phyloP scores from a whole-genome alignment of 805 yeast species.

The Candida ovalis region DNA sequence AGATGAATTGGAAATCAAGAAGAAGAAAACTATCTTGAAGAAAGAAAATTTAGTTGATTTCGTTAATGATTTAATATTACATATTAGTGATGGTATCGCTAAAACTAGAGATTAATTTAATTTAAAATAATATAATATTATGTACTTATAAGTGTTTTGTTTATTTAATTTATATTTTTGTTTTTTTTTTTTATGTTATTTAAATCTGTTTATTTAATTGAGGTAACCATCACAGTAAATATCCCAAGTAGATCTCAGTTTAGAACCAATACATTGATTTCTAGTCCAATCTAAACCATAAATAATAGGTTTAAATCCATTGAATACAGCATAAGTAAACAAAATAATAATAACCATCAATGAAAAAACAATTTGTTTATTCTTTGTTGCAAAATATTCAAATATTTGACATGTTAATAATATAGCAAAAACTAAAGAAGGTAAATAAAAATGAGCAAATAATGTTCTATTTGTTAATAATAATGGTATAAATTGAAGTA shows the following conservation, averaged over 20 bases:
- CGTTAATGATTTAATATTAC: conserved; percentile 63
- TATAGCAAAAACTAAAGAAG: conserved; percentile 47
- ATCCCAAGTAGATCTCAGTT: conserved; percentile 40
- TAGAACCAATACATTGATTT: conserved; percentile 35
- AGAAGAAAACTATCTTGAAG: conserved; percentile 52
- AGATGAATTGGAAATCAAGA: conserved; percentile 52
- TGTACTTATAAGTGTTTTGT: neutral
- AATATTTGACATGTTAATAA: conserved; percentile 40
- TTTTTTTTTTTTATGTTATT: neutral
- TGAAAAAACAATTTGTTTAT: conserved; percentile 26
- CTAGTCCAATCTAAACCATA: conserved; percentile 46
- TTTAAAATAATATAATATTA: neutral
- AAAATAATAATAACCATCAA: conserved; percentile 21
- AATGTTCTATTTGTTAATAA: conserved; percentile 36
- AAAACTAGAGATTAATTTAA: conserved; percentile 29
- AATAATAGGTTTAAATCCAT: conserved; percentile 37
- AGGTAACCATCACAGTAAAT: conserved; percentile 35
- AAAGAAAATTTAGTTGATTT: conserved; percentile 60
- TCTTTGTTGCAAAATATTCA: conserved; percentile 37
- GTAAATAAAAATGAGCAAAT: conserved; percentile 42
- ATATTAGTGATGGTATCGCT: conserved; percentile 54
- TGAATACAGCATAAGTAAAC: conserved; percentile 27
- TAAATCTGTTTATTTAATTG: neutral
- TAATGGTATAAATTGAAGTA: conserved; percentile 55
- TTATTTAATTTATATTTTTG: neutral